A percentile compares a stretch with the other conserved stretches of the same genome.
Conservation (phyloP, 2,329 filamentous ascomycete genomes). For the Monilinia polystroma region DNA sequence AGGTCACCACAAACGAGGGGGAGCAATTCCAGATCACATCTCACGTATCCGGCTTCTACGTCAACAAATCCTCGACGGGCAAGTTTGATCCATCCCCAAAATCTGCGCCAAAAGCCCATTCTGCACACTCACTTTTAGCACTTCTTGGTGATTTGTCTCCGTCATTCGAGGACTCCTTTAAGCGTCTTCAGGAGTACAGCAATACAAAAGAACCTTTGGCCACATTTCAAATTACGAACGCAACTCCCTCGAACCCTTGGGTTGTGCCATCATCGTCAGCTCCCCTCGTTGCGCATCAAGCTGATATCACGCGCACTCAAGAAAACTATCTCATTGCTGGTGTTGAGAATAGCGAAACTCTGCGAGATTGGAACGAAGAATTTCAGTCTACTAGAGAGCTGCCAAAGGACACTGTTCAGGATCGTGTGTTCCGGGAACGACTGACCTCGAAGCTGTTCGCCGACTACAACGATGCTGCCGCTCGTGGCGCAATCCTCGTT, state of each 20-base stretch:
- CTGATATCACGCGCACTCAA: conserved; percentile 86
- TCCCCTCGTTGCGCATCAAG: conserved; percentile 65
- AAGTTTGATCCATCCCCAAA: conserved; percentile 92
- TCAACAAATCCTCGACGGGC: conserved; percentile 92
- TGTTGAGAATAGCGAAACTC: conserved; percentile 87
- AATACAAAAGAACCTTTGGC: conserved; percentile 82
- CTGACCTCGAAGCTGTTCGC: conserved; percentile 94
- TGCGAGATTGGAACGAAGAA: conserved; percentile 98
- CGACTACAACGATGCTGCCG: conserved; percentile 95
- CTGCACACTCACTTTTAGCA: conserved; percentile 81
- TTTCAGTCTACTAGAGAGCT: conserved; percentile 96
- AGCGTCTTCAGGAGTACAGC: conserved; percentile 78
- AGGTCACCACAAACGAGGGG: conserved; percentile 87
- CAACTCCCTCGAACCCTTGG: conserved; percentile 91
- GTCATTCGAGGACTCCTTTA: conserved; percentile 76
- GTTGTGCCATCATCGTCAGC: conserved; percentile 70
- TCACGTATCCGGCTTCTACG: conserved; percentile 91
- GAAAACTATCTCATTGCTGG: conserved; percentile 89
- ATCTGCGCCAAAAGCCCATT: conserved; percentile 71
- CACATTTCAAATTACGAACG: conserved; percentile 94
- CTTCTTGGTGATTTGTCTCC: conserved; percentile 78
- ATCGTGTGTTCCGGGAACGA: conserved; percentile 92
- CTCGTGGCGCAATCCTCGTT: conserved; percentile 86
- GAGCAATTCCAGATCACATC: conserved; percentile 93
- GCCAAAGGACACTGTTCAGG: conserved; percentile 89